Percentiles rank a stretch among this genome's conserved stretches.
Conservation (phyloP, 2,329 filamentous ascomycete genomes). For the Orbilia oligospora region DNA sequence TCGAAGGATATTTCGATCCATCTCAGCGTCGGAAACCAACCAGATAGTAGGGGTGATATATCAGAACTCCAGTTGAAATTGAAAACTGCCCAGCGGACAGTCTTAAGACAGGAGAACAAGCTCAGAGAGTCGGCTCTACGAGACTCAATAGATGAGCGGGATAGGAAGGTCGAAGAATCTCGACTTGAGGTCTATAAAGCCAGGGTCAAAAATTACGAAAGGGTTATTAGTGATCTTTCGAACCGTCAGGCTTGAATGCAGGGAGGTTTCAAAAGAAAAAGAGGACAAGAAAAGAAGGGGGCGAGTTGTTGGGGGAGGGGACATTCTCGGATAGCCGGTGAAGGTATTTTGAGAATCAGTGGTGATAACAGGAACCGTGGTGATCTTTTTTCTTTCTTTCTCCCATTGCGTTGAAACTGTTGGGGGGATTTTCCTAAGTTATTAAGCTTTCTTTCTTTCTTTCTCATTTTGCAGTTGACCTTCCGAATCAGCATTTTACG, state of each 20-base stretch:
- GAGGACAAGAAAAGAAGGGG: background rate
- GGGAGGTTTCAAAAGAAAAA: background rate
- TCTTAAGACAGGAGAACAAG: constrained; percentile 29
- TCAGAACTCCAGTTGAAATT: constrained; percentile 6
- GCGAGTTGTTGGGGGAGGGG: background rate
- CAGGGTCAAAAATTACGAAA: constrained; percentile 8
- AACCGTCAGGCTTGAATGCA: background rate
- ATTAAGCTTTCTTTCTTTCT: constrained; percentile 24
- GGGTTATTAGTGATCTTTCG: background rate
- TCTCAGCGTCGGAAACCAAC: constrained; percentile 1
- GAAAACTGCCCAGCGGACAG: constrained; percentile 9
- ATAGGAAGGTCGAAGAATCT: constrained; percentile 16
- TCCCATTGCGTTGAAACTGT: constrained; percentile 17
- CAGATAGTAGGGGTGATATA: background rate
- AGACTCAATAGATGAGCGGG: constrained; percentile 10
- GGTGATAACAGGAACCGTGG: background rate
- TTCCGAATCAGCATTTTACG: constrained; percentile 35
- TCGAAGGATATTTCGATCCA: constrained; percentile 7
- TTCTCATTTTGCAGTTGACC: constrained; percentile 30
- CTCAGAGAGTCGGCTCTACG: constrained; percentile 12
- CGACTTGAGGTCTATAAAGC: constrained; percentile 8
- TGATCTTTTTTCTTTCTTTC: background rate
- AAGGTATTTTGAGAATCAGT: background rate
- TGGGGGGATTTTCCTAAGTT: constrained; percentile 18
- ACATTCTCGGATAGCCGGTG: background rate